Base-by-base conservation (phyloP, 805 yeast species). In the Scheffersomyces stipitis region DNA sequence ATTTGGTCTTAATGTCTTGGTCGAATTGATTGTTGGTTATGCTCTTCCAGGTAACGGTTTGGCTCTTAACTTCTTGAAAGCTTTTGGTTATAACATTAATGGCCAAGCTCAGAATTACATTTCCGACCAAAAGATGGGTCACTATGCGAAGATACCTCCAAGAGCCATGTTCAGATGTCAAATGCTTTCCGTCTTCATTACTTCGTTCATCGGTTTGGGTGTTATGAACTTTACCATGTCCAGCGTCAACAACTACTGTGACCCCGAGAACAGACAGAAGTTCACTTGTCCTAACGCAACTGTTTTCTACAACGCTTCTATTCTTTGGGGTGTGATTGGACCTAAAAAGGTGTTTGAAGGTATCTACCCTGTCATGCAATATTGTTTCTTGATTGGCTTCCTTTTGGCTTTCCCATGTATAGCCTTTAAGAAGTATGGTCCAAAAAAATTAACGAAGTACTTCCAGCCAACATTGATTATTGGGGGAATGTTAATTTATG, bases 91-190 rank as follows among this genome's bases (percentile, higher is more conserved):
- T 54, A 73, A 74, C 45, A 69, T 78, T 26, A 75, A 73, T 59
- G 71, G 72, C 33, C 83, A 79, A 49, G 83, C 84, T 1, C 66
- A 76, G 28, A 62, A 68, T 36, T 79, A 70, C 51, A 63, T 76
- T 22, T 63, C 69, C 6, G 83, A 79, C 48, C 74, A 76, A 68
- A 82, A 82, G 49, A 54, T 78, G 53, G 86, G 78, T 2, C 86
- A 82, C 42, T 83, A 83, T 51, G 56, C 79, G 51, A 80, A 80
- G 46, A 62, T 83, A 14, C 78, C 84, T 0, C 88, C 87, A 2
- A 66, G 80, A 41, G 66, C 79, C 1, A 62, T 81, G 44, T 80
- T 83, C 60, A 57, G 69, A 55, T 41, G 43, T 16, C 66, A 61
- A 46, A 45, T 60, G 31, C 20, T 50, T 13, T 46, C 60, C 2